Evolutionary conservation across 1,139 yeast species (phyloP), one percentile per base, ranked within the genome.

Genomic region (Debaryomyces udenii): DNA sequence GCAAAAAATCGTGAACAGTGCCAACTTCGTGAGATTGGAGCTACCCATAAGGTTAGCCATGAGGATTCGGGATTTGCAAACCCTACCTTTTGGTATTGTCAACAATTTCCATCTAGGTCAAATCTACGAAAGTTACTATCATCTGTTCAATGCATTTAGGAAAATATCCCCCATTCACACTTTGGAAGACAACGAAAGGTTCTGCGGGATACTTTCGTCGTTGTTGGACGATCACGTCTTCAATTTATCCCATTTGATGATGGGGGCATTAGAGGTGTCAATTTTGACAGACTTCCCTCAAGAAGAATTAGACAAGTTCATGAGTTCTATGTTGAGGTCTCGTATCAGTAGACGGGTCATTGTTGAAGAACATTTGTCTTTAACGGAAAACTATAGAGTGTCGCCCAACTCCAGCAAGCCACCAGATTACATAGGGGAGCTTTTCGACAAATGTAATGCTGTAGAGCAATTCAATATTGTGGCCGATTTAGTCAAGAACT

Each of bases 251-350:
- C 93, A 90, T 57, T 70, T 91, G 47, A 86, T 91, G 74, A 87
- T 89, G 91, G 98, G 97, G 2, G 90, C 95, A 1, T 69, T 90
- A 42, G 97, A 91, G 55, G 85, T 86, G 41, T 79, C 90, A 10
- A 80, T 84, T 35, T 64, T 84, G 35, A 74, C 79, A 32, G 70
- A 80, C 28, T 74, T 86, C 52, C 83, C 89, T 1, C 82, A 80
- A 42, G 63, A 70, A 1, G 70, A 81, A 37, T 64, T 91, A 50
- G 96, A 91, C 57, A 68, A 66, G 20, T 80, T 90, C 53, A 80
- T 90, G 77, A 81, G 90, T 14, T 76, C 85, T 2, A 77, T 89
- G 74, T 66, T 91, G 35, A 71, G 96, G 44, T 87, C 95, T 4
- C 77, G 99, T 55, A 87, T 91, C 35, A 86, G 96, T 53, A 73